These are phyloP conservation scores for Xylaria sp. DNA, from an alignment of 2,329 filamentous ascomycete genomes.

Conservation along the genomic window DNA sequence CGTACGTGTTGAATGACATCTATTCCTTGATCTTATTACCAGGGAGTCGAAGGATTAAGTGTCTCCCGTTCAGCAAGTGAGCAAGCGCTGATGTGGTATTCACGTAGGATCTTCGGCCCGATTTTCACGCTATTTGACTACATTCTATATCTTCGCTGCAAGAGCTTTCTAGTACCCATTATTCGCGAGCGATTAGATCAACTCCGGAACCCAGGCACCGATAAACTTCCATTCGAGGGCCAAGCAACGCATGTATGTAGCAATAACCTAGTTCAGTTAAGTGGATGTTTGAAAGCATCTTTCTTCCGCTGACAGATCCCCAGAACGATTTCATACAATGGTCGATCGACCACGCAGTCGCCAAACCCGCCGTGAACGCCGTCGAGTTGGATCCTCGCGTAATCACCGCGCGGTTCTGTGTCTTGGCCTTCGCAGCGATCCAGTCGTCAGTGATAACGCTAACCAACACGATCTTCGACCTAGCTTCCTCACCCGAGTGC, in stretches of 20 bases:
- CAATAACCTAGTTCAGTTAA: background rate
- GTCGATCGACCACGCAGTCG: constrained; percentile 51
- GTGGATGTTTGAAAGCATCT: too few relatives aligned
- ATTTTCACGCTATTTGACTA: constrained; percentile 49
- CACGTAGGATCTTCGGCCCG: constrained; percentile 45
- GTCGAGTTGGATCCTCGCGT: constrained; percentile 48
- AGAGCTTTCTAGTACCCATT: constrained; percentile 49
- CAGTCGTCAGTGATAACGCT: constrained; percentile 54
- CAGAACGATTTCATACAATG: constrained; percentile 55
- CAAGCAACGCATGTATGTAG: constrained; percentile 38
- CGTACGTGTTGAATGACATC: constrained; percentile 39
- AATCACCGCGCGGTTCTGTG: constrained; percentile 49
- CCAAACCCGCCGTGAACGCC: constrained; percentile 43
- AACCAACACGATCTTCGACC: constrained; percentile 52
- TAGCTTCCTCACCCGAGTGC: constrained; percentile 48
- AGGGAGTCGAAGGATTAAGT: background rate
- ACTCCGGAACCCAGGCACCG: constrained; percentile 23
- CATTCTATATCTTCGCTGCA: constrained; percentile 47
- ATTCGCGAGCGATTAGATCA: constrained; percentile 47
- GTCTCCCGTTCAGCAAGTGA: too few relatives aligned
- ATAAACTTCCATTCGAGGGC: constrained; percentile 39
- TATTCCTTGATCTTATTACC: background rate
- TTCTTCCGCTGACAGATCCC: background rate
- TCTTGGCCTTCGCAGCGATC: constrained; percentile 53
- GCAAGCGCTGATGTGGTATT: constrained; percentile 8